Conservation (phyloP, 257 asterid genomes). For the Echium plantagineum region DNA sequence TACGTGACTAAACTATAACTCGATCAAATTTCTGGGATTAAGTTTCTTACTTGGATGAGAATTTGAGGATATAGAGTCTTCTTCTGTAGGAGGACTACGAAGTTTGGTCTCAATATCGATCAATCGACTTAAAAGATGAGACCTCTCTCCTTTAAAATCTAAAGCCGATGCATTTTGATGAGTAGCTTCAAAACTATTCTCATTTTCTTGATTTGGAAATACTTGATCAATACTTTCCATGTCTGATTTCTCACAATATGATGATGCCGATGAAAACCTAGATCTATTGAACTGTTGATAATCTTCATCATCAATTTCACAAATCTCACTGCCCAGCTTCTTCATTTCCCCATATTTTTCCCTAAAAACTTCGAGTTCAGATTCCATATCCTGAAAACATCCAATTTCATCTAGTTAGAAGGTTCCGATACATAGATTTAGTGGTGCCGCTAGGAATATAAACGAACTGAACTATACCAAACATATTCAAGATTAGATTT, state of each 20-base stretch:
- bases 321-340: conserved; percentile 47
- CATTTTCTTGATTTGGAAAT: conserved; percentile 20
- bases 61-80: conserved; percentile 15
- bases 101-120: conserved; percentile 40
- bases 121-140: conserved; percentile 40
- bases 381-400: conserved; percentile 9
- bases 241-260: conserved; percentile 37
- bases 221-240: conserved; percentile 27
- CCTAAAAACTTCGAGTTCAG: conserved; percentile 47
- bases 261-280: conserved; percentile 26
- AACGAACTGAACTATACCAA: no score
- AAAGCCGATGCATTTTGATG: conserved; percentile 28
- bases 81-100: conserved; percentile 14
- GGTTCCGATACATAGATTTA: no score
- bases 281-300: conserved; percentile 40
- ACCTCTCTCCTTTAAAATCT: conserved; percentile 52
- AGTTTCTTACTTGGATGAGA: conserved; percentile 7
- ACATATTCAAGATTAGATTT: no score
- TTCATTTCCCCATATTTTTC: conserved; percentile 41
- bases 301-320: conserved; percentile 65
- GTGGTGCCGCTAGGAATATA: no score
- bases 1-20: no score
- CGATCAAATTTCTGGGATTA: no score
- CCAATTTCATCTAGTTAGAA: no score
- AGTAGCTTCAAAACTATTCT: conserved; percentile 8